A percentile compares a stretch with the other conserved stretches of the same genome.
These are phyloP conservation scores for Thalassiosira delicatula DNA, from an alignment of 352 stramenopile genomes.

Conservation along the genomic window DNA sequence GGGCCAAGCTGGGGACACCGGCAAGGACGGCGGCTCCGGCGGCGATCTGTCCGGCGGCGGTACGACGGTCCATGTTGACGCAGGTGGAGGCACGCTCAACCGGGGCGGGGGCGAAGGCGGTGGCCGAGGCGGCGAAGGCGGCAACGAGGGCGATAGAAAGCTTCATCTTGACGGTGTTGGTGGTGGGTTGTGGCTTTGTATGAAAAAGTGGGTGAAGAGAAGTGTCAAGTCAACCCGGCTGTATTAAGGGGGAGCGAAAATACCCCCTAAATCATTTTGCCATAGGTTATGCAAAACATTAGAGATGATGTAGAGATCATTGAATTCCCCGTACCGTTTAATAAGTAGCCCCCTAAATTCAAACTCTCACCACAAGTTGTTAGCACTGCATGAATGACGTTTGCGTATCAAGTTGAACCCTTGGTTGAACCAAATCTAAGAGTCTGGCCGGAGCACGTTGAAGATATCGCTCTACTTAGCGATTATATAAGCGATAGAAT, in stretches of 20 bases:
- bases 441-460: neutral
- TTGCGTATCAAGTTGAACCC: neutral
- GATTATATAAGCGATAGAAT: conserved; percentile 1
- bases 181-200: conserved; percentile 4
- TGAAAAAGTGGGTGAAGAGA: neutral
- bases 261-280: neutral
- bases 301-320: neutral
- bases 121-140: conserved; percentile 56
- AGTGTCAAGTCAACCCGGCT: conserved; percentile 5
- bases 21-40: conserved; percentile 68
- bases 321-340: neutral
- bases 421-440: neutral
- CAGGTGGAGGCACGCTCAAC: conserved; percentile 70
- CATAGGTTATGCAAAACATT: neutral
- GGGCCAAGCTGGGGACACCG: conserved; percentile 72
- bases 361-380: neutral
- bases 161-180: conserved; percentile 49
- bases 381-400: neutral
- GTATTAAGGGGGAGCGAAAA: neutral
- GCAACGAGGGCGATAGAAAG: conserved; percentile 53
- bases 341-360: conserved; percentile 2
- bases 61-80: conserved; percentile 81
- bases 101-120: conserved; percentile 50
- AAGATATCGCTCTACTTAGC: neutral
- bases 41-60: conserved; percentile 79